Evolutionary conservation across 805 yeast genomes (phyloP).

Genomic region (Metschnikowia kofuensis): DNA sequence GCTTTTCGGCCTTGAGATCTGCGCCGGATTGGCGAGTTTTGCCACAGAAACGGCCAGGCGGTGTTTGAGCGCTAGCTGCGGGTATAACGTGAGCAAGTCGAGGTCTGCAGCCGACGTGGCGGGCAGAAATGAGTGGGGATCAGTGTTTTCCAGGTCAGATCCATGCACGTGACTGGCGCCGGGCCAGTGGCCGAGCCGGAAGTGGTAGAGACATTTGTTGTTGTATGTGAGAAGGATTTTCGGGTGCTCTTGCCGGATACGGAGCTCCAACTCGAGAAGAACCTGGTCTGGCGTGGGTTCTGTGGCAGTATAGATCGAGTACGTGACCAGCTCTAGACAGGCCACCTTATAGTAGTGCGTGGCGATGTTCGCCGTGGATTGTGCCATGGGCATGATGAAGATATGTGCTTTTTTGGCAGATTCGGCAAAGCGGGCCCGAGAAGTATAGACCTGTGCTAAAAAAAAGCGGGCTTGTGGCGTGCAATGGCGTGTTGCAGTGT

Average conservation of each 20-base stretch:
- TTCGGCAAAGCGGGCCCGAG: not conserved
- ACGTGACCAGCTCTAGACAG: constrained; percentile 30
- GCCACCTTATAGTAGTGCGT: constrained; percentile 43
- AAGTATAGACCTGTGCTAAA: not conserved
- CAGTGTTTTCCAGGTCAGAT: not conserved
- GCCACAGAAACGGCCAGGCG: constrained; percentile 24
- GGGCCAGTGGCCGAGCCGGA: constrained; percentile 28
- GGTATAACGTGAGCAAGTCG: constrained; percentile 17
- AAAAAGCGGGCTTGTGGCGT: no score
- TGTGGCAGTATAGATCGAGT: constrained; percentile 27
- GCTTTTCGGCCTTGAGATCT: constrained; percentile 13
- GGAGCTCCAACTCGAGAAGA: constrained; percentile 38
- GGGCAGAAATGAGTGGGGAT: not conserved
- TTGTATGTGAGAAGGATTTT: constrained; percentile 39
- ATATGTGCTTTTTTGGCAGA: not conserved
- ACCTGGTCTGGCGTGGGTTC: constrained; percentile 33
- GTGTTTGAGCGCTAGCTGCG: constrained; percentile 23
- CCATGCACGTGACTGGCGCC: not conserved
- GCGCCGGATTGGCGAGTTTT: constrained; percentile 30
- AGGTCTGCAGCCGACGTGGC: not conserved
- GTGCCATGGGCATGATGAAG: not conserved
- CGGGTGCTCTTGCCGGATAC: constrained; percentile 35
- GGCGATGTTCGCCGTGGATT: constrained; percentile 2
- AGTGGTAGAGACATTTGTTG: constrained; percentile 38
- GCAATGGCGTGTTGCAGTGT: no score